Base-by-base conservation (phyloP, 1,139 yeast genomes). In the Saccharomyces hybrid region DNA sequence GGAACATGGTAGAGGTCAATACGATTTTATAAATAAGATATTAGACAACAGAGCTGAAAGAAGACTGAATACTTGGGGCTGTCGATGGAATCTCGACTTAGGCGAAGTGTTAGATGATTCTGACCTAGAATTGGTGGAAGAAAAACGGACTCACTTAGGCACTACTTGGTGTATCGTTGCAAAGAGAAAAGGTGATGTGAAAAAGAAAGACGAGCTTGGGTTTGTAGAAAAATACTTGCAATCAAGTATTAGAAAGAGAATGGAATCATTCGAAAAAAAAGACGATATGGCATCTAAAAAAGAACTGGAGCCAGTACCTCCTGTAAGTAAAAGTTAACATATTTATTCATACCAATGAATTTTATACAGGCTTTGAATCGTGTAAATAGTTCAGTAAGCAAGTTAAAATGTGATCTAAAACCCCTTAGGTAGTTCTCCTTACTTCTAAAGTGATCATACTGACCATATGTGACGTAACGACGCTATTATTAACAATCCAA, bases 61-160 rank as follows among this genome's bases (percentile, higher is more conserved):
- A 61, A 84, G 97, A 72, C 82, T 91, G 75, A 80, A 86, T 59
- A 84, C 86, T 11, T 93, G 98, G 98, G 98, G 97, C 2, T 93
- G 99, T 71, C 76, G 98, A 66, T 93, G 98, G 97, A 93, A 93
- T 66, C 75, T 93, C 59, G 98, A 93, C 66, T 88, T 93, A 61
- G 95, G 90, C 34, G 93, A 85, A 62, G 77, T 93, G 53, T 77
- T 93, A 31, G 91, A 87, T 64, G 83, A 82, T 57, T 85, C 96
- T 13, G 96, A 96, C 0, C 76, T 93, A 57, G 95, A 88, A 61
- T 79, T 93, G 46, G 88, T 91, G 1, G 83, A 82, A 61, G 90
- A 88, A 62, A 82, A 82, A 61, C 76, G 96, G 61, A 84, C 83
- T 27, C 97, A 93, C 73, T 78, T 93, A 59, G 98, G 99, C n/a